Percentiles rank a stretch among this genome's conserved stretches.
These are phyloP conservation scores for Ophiocordyceps camponoti-leonardi DNA, from an alignment of 2,329 filamentous ascomycete genomes.

Conservation along the genomic window DNA sequence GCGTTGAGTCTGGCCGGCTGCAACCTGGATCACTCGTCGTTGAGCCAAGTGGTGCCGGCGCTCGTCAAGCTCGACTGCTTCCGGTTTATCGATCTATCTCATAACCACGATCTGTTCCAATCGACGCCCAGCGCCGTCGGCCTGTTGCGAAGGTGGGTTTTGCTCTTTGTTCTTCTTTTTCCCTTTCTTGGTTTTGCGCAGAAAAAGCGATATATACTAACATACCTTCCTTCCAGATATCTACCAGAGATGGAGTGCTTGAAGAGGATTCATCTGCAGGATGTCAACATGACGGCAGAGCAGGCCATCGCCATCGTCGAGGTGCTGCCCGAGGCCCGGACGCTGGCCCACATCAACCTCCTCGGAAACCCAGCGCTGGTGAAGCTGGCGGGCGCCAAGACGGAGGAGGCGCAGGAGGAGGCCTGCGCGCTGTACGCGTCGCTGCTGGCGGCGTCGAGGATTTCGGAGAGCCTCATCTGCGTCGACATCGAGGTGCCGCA, in stretches of 20 bases:
- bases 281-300: conserved; percentile 69
- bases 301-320: conserved; percentile 86
- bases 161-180: neutral
- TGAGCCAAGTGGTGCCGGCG: conserved; percentile 60
- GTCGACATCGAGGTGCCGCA: conserved; percentile 83
- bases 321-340: conserved; percentile 66
- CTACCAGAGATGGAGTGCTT: conserved; percentile 62
- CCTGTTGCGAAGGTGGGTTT: conserved; percentile 49
- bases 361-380: conserved; percentile 63
- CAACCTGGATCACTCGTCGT: conserved; percentile 53
- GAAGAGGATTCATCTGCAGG: conserved; percentile 72
- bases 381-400: conserved; percentile 55
- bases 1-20: conserved; percentile 78
- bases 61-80: conserved; percentile 55
- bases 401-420: conserved; percentile 73
- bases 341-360: conserved; percentile 72
- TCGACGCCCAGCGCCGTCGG: conserved; percentile 55
- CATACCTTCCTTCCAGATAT: conserved; percentile 28
- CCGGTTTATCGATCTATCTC: conserved; percentile 80
- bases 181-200: neutral
- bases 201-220: neutral
- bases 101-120: conserved; percentile 69
- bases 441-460: conserved; percentile 68
- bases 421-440: conserved; percentile 89
- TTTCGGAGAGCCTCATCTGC: conserved; percentile 70